A percentile compares a stretch with the other conserved stretches of the same genome.
Evolutionary conservation across 139 green algal species (phyloP).

Genomic region (Chlorella vulgaris): DNA sequence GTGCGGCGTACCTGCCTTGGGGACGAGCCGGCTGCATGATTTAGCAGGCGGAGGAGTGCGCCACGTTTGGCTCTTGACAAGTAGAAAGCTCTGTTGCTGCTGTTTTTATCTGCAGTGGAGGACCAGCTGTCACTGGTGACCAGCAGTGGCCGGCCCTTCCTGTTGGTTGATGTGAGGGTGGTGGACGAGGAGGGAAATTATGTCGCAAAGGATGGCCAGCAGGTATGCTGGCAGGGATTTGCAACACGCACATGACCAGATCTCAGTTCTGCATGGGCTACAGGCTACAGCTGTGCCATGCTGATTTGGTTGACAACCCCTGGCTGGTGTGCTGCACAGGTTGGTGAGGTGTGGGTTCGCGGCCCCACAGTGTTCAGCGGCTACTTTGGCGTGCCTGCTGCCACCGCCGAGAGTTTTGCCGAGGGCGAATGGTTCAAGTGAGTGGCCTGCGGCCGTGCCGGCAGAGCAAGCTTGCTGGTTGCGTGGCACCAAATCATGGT

Average conservation of each 20-base stretch:
- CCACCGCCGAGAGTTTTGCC: constrained; percentile 60
- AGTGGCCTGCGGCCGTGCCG: too few relatives aligned
- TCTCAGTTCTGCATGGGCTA: too few relatives aligned
- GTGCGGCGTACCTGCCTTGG: background rate
- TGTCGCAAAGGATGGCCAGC: constrained; percentile 48
- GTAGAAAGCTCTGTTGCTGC: background rate
- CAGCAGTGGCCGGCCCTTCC: constrained; percentile 76
- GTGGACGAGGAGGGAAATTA: constrained; percentile 54
- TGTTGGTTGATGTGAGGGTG: constrained; percentile 72
- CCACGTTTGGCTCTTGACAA: too few relatives aligned
- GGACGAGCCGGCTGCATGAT: background rate
- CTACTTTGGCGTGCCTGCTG: constrained; percentile 56
- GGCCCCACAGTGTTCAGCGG: constrained; percentile 82
- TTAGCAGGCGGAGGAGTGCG: too few relatives aligned
- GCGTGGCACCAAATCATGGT: too few relatives aligned
- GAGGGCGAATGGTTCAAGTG: constrained; percentile 72
- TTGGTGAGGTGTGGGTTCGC: constrained; percentile 74
- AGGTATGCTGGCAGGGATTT: background rate
- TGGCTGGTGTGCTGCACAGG: constrained; percentile 15
- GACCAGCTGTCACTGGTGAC: constrained; percentile 65
- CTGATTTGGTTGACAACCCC: too few relatives aligned
- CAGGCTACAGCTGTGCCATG: too few relatives aligned
- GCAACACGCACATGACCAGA: too few relatives aligned
- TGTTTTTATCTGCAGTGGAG: constrained; percentile 26
- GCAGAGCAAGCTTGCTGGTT: too few relatives aligned